Conservation (phyloP, 2,329 filamentous ascomycete species). For the Apiospora malaysiana region DNA sequence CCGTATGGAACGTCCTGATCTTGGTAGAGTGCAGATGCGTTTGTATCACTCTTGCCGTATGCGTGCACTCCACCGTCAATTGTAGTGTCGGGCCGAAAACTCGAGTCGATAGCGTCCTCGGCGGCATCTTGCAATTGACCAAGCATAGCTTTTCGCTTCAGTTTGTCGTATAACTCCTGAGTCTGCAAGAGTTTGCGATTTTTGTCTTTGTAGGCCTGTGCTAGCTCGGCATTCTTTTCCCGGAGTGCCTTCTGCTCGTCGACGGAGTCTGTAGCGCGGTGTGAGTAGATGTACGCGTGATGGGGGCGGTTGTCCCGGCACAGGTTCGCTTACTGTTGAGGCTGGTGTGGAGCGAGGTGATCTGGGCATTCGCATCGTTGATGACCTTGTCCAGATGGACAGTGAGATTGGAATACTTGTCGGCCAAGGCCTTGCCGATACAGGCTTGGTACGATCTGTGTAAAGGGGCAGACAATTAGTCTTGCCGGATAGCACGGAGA, state of each 20-base stretch:
- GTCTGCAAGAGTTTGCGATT: constrained; percentile 70
- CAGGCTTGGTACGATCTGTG: constrained; percentile 77
- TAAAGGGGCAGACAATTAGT: neutral
- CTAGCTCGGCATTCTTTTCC: constrained; percentile 75
- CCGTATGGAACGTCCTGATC: constrained; percentile 27
- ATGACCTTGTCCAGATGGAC: constrained; percentile 74
- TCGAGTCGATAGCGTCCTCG: constrained; percentile 53
- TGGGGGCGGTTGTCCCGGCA: neutral
- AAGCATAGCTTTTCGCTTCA: constrained; percentile 61
- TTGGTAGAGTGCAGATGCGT: constrained; percentile 17
- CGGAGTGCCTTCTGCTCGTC: constrained; percentile 67
- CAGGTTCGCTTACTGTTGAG: constrained; percentile 58
- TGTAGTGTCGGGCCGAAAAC: constrained; percentile 36
- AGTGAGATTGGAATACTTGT: constrained; percentile 71
- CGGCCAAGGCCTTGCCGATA: constrained; percentile 71
- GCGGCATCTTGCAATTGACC: constrained; percentile 62
- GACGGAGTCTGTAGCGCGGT: constrained; percentile 53
- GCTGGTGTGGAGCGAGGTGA: constrained; percentile 69
- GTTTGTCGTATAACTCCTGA: constrained; percentile 68
- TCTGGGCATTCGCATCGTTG: constrained; percentile 76
- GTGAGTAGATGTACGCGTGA: constrained; percentile 26
- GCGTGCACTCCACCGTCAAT: neutral
- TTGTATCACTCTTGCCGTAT: neutral
- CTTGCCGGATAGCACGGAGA: neutral
- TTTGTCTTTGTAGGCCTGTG: constrained; percentile 72